phyloP scores from a whole-genome alignment of 2,329 filamentous ascomycete species.

The Diaporthe citriasiana region DNA sequence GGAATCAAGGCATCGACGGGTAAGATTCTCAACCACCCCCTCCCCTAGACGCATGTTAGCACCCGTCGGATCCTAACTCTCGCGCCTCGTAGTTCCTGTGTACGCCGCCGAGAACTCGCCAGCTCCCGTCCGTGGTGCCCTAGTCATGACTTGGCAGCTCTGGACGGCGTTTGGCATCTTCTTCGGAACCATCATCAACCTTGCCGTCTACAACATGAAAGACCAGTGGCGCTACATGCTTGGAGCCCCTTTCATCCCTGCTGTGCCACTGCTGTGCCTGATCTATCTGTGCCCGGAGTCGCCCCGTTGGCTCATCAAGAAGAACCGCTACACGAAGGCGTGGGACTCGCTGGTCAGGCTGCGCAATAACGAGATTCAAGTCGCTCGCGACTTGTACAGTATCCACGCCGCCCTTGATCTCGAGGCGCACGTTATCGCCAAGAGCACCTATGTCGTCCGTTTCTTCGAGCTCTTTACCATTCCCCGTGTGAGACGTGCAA shows the following conservation, averaged over 20 bases:
- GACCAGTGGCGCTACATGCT: constrained; percentile 76
- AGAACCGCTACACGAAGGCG: constrained; percentile 66
- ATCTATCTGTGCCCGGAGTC: constrained; percentile 76
- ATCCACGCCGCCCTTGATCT: constrained; percentile 62
- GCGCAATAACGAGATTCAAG: constrained; percentile 71
- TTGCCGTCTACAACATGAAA: constrained; percentile 72
- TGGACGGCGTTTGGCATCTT: constrained; percentile 67
- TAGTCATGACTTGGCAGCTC: constrained; percentile 70
- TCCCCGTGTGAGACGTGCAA: constrained; percentile 71
- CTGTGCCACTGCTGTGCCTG: constrained; percentile 70
- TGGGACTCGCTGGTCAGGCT: constrained; percentile 69
- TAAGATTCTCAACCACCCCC: neutral
- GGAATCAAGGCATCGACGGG: constrained; percentile 72
- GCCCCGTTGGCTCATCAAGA: constrained; percentile 77
- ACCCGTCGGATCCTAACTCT: neutral
- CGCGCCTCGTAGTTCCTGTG: constrained; percentile 61
- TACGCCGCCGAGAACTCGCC: constrained; percentile 68
- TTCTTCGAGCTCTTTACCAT: constrained; percentile 72
- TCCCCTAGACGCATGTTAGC: too few relatives aligned
- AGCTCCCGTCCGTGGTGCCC: constrained; percentile 64
- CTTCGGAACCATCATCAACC: constrained; percentile 73
- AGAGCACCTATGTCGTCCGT: constrained; percentile 63
- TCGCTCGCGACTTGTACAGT: constrained; percentile 74
- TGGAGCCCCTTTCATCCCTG: constrained; percentile 75
- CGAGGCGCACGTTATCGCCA: constrained; percentile 51